Percentiles rank a stretch among this genome's conserved stretches.
phyloP scores from a whole-genome alignment of 495 filamentous ascomycete genomes.

The Aspergillus nanangensis region DNA sequence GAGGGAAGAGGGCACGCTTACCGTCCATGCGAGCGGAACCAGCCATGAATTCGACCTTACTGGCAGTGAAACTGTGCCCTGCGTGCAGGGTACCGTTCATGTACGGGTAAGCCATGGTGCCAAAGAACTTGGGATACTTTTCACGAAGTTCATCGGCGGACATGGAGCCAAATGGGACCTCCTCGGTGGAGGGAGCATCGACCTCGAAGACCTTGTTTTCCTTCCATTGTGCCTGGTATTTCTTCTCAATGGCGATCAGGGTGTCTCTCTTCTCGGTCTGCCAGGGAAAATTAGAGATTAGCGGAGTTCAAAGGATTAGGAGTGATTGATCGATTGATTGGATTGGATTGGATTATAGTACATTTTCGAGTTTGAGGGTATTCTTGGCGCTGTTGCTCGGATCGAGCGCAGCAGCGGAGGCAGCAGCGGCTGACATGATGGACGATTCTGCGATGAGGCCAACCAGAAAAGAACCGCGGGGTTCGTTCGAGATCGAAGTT shows the following conservation, averaged over 20 bases:
- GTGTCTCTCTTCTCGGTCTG: constrained; percentile 92
- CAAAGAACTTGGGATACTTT: constrained; percentile 87
- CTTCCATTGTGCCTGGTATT: constrained; percentile 85
- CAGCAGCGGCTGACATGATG: constrained; percentile 53
- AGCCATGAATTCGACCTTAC: constrained; percentile 85
- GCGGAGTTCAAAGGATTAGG: constrained; percentile 6
- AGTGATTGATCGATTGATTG: background rate
- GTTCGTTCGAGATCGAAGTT: constrained; percentile 15
- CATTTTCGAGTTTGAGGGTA: constrained; percentile 72
- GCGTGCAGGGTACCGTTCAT: constrained; percentile 95
- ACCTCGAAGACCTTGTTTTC: constrained; percentile 74
- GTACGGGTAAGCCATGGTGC: constrained; percentile 91
- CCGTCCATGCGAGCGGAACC: constrained; percentile 87
- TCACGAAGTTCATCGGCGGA: constrained; percentile 68
- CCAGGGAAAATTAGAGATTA: constrained; percentile 8
- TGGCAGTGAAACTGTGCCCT: constrained; percentile 84
- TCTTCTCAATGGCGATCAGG: constrained; percentile 83
- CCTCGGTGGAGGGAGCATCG: constrained; percentile 71
- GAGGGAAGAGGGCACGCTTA: constrained; percentile 78
- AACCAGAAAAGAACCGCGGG: no score
- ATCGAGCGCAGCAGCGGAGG: constrained; percentile 53
- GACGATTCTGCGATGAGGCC: no score
- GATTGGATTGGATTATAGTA: constrained; percentile 26
- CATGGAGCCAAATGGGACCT: constrained; percentile 68
- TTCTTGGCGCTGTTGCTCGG: constrained; percentile 58